phyloP scores from a whole-genome alignment of 2,329 filamentous ascomycete genomes.

The Chaetoscypha palmicola region DNA sequence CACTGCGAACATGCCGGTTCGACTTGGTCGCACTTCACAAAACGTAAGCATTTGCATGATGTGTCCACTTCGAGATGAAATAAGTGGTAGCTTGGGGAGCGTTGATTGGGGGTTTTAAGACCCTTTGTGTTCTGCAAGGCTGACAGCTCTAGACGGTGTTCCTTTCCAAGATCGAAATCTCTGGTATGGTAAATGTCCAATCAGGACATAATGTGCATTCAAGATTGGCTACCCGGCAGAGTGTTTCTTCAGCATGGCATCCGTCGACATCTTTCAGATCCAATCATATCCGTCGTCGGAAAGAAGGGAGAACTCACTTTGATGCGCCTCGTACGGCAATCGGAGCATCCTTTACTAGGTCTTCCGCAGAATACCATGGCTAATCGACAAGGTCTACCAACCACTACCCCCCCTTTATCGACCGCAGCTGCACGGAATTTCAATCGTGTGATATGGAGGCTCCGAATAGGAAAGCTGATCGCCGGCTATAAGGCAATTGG shows the following conservation, averaged over 20 bases:
- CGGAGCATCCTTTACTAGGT: conserved; percentile 20
- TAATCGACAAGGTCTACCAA: not conserved
- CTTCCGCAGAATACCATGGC: conserved; percentile 28
- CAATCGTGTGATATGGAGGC: not conserved
- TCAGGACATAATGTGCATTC: too few species aligned
- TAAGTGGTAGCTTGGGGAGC: not conserved
- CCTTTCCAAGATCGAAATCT: too few species aligned
- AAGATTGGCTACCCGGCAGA: not conserved
- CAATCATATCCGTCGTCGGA: not conserved
- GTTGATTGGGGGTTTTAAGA: not conserved
- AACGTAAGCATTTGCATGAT: not conserved
- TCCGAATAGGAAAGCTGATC: too few species aligned
- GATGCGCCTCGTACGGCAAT: conserved; percentile 21
- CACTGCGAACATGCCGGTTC: conserved; percentile 47
- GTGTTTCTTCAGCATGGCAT: not conserved
- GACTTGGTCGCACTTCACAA: conserved; percentile 43
- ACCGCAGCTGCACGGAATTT: not conserved
- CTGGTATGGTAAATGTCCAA: too few species aligned
- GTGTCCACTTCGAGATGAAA: not conserved
- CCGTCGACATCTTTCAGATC: too few species aligned
- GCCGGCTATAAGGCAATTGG: too few species aligned
- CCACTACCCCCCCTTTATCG: not conserved
- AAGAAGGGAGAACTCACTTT: conserved; percentile 14
- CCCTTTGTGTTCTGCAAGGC: not conserved
- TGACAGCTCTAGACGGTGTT: too few species aligned